Percentiles rank a stretch among this genome's conserved stretches.
These are phyloP conservation scores for Phialemoniopsis sp. DNA, from an alignment of 2,329 filamentous ascomycete species.

Conservation along the genomic window DNA sequence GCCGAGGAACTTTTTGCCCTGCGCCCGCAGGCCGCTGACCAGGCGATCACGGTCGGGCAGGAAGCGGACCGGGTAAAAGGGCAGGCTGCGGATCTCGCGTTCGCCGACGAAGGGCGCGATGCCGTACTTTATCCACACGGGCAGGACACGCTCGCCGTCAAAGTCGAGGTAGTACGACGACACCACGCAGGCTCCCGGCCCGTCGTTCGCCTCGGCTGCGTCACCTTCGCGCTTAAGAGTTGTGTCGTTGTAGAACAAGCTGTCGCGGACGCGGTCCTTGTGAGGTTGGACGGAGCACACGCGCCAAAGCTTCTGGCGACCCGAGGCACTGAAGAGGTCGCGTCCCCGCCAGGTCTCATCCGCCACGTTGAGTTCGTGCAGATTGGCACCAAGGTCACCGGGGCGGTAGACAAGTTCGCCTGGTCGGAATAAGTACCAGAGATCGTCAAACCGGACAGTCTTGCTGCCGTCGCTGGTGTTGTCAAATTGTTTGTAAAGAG, in stretches of 20 bases:
- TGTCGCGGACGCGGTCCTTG: no score
- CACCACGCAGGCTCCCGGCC: neutral
- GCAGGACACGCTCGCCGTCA: conserved; percentile 30
- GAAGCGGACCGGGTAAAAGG: conserved; percentile 33
- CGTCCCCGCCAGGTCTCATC: no score
- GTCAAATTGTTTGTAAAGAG: conserved; percentile 20
- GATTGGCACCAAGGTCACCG: no score
- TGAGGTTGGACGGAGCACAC: no score
- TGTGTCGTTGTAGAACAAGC: no score
- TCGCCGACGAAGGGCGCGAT: conserved; percentile 31
- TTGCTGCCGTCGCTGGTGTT: neutral
- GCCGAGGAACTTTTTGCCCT: no score
- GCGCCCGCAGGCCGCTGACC: conserved; percentile 14
- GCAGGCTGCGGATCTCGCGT: conserved; percentile 29
- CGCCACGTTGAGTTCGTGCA: no score
- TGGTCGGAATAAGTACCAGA: conserved; percentile 34
- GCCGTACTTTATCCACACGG: conserved; percentile 29
- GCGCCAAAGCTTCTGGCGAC: no score
- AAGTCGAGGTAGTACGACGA: conserved; percentile 36
- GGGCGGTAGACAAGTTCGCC: conserved; percentile 23
- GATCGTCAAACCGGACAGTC: conserved; percentile 31
- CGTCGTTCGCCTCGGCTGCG: no score
- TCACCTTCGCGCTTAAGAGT: no score
- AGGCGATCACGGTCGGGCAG: conserved; percentile 26
- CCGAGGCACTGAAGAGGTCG: no score